A percentile compares a stretch with the other conserved stretches of the same genome.
These are phyloP conservation scores for Allium fistulosum DNA, from an alignment of 106 monocot genomes.

Conservation along the genomic window DNA sequence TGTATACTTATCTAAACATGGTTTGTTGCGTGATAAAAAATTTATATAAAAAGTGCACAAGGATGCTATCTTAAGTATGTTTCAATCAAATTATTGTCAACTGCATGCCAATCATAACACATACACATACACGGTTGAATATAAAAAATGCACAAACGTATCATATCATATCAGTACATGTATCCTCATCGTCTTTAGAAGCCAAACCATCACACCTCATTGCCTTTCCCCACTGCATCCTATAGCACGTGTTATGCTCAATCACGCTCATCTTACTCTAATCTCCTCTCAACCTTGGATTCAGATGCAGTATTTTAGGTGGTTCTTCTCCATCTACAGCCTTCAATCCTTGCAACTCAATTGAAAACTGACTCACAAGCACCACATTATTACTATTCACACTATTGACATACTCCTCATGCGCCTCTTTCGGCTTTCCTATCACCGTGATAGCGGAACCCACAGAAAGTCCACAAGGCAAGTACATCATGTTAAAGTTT, in stretches of 20 bases:
- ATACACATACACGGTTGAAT: too few species aligned
- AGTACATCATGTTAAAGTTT: conserved; percentile 28
- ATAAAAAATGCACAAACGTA: too few species aligned
- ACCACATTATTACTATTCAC: conserved; percentile 36
- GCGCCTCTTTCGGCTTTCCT: conserved; percentile 48
- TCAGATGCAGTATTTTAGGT: conserved; percentile 76
- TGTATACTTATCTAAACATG: too few species aligned
- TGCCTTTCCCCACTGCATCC: conserved; percentile 87
- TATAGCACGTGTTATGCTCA: conserved; percentile 81
- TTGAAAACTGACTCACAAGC: conserved; percentile 72
- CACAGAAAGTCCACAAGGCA: conserved; percentile 61
- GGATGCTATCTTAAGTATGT: too few species aligned
- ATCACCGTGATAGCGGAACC: conserved; percentile 67
- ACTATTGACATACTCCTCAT: conserved; percentile 52
- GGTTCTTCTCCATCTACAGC: conserved; percentile 84
- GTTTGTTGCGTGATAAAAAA: too few species aligned
- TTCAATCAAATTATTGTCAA: too few species aligned
- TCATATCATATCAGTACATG: conserved; percentile 16
- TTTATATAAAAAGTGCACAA: too few species aligned
- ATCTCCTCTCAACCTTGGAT: conserved; percentile 75
- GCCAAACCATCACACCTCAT: conserved; percentile 46
- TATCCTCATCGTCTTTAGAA: conserved; percentile 40
- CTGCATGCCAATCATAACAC: too few species aligned
- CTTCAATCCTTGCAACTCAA: conserved; percentile 87
- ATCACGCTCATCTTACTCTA: conserved; percentile 71